Evolutionary conservation across 495 filamentous ascomycete genomes (phyloP), one percentile per base, ranked within the genome.

Genomic region (Hyphodiscus hymeniophilus): DNA sequence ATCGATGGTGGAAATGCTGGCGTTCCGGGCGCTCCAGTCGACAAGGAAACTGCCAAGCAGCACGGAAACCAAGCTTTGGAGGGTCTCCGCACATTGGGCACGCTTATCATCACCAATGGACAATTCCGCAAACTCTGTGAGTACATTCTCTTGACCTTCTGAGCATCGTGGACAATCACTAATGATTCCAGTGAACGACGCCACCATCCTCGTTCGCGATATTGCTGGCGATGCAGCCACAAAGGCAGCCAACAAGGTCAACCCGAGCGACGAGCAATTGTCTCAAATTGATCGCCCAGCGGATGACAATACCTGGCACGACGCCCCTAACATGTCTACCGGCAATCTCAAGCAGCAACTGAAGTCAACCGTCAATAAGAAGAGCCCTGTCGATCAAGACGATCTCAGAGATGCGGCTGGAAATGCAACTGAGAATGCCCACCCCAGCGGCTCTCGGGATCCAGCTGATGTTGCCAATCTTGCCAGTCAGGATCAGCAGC

Each of bases 61-160:
- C 87, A 96, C 63, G 87, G 84, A 17, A 81, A 84, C 53, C 57
- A 88, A 61, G 86, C 81, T 3, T 67, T 90, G 28, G 83, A 94
- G 47, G 92, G 94, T n/a, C 66, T 98, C 23, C 82, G 85, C 44
- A 94, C 85, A 2, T 67, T 98, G 7, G 92, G 94, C 36, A 90
- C 84, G 10, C 75, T 98, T 38, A 68, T 98, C 51, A 83, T 97
- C 61, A 90, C 89, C 50, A 98, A 98, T 54, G 94, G 92, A 49
- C 90, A 96, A 68, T 96, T 96, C 72, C 77, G 89, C 38, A 96
- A 96, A 71, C 78, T 96, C 17, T 66, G 87, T 92, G 73, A 64
- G 87, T 82, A 7, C 3, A 28, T 5, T 23, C 21, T 41, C 1
- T 13, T 36, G 33, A 7, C 22, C 17, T 13, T 20, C 38, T 31